Base-by-base conservation (phyloP, 805 yeast genomes). In the Metschnikowia amazonensis region DNA sequence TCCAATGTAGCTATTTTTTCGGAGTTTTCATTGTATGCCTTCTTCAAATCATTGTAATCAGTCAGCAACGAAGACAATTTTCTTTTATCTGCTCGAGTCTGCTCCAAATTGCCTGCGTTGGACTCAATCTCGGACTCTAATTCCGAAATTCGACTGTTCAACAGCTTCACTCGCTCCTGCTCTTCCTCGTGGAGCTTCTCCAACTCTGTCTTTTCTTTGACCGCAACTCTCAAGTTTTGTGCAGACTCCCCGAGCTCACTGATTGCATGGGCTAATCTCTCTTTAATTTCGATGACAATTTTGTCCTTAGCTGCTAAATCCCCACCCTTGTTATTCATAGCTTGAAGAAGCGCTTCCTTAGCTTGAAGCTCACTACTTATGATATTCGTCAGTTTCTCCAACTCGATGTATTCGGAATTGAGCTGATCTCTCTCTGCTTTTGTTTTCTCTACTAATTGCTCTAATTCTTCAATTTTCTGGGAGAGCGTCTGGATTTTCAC, bases 261-360 rank as follows among this genome's bases (percentile, higher is more conserved):
- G 23, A 51, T 46, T n/a, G 53, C 48, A n/a, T 48, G 40, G 2
- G 51, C 54, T 16, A 53, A 48, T 25, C 47, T 47, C 33, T 50
- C 53, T 28, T 53, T 53, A 17, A 53, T 51, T 16, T 53, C 55
- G 24, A 46, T 43, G 17, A 53, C 55, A n/a, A 53, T 47, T 18
- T 52, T 51, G 27, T 53, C 57, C 35, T 53, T 53, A 3, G 55
- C 57, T 3, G 55, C 55, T 1, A 53, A 43, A 36, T 51, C 55
- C 5, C 50, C 53, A 3, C 55, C 55, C 29, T 53, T 53, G 23
- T 51, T 52, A 10, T 45, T 46, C 32, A 53, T 50, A 4, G 55
- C 57, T 25, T 49, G 53, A 6, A 50, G 47, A 42, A 51, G 46
- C 4, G 55, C 53, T 11, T 51, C 55, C 36, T 53, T 51, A 14